Conservation (phyloP, 225 moss, liverwort and hornwort species). For the Bryoerythrophyllum caledonicum region DNA sequence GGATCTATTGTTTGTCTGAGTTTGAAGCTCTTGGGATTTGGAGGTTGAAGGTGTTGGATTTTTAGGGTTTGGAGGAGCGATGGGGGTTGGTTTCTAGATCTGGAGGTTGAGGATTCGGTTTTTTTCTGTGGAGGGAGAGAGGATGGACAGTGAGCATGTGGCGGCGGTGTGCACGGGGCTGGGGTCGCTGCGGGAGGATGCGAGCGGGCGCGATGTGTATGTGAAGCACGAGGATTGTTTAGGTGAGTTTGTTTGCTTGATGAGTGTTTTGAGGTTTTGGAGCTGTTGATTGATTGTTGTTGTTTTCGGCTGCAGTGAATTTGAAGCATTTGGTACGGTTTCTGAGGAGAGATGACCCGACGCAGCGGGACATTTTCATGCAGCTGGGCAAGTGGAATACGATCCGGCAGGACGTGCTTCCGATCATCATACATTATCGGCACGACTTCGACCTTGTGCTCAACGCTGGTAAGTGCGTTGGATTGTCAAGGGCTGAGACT, state of each 20-base stretch:
- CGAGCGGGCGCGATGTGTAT: constrained; percentile 61
- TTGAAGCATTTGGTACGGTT: constrained; percentile 83
- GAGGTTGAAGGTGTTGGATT: no score
- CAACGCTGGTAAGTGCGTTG: constrained; percentile 82
- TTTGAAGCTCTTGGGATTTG: background rate
- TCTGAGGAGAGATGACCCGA: constrained; percentile 76
- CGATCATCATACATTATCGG: constrained; percentile 68
- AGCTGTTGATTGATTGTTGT: no score
- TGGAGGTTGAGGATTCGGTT: background rate
- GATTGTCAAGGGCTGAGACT: no score
- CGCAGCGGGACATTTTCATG: constrained; percentile 72
- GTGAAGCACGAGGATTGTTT: constrained; percentile 75
- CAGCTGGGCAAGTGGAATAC: constrained; percentile 96
- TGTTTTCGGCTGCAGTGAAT: constrained; percentile 45
- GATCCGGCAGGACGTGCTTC: constrained; percentile 81
- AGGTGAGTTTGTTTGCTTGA: constrained; percentile 34
- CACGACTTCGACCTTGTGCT: constrained; percentile 80
- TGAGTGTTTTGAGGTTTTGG: no score
- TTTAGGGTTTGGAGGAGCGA: background rate
- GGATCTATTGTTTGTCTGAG: background rate
- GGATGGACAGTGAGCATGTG: constrained; percentile 68
- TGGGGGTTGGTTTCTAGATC: background rate
- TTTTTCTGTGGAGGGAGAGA: no score
- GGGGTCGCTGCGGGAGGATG: constrained; percentile 58
- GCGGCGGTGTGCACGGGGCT: constrained; percentile 74